Percentiles rank a stretch among this genome's conserved stretches.
Evolutionary conservation across 495 filamentous ascomycete genomes (phyloP).

Genomic region (Xylaria nigripes): DNA sequence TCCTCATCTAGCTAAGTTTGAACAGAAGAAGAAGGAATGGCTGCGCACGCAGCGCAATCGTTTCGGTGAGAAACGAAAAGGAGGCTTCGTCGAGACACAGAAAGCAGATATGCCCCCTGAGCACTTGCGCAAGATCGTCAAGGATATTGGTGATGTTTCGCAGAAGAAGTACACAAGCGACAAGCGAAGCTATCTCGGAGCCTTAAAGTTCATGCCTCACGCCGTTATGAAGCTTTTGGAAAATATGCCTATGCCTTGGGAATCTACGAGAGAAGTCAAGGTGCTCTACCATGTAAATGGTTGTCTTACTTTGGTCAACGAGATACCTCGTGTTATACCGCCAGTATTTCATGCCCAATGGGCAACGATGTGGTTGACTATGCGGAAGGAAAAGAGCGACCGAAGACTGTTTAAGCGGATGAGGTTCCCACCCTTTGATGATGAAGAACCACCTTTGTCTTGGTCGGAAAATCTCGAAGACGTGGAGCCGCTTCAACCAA

Average conservation of each 20-base stretch:
- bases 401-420: constrained; percentile 96
- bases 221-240: constrained; percentile 97
- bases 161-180: constrained; percentile 99
- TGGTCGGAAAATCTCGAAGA: constrained; percentile 99
- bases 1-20: constrained; percentile 86
- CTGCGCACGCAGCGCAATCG: constrained; percentile 83
- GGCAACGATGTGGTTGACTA: constrained; percentile 99
- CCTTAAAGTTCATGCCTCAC: constrained; percentile 99
- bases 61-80: constrained; percentile 94
- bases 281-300: constrained; percentile 98
- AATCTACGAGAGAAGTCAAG: constrained; percentile 89
- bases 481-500: constrained; percentile 94
- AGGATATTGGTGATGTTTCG: constrained; percentile 97
- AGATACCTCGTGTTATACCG: constrained; percentile 93
- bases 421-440: constrained; percentile 98
- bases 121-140: constrained; percentile 96
- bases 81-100: constrained; percentile 91
- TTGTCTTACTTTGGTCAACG: constrained; percentile 93
- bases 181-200: constrained; percentile 95
- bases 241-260: constrained; percentile 99
- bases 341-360: constrained; percentile 98
- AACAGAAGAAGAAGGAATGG: constrained; percentile 99
- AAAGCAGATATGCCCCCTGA: constrained; percentile 99
- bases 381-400: constrained; percentile 97
- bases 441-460: constrained; percentile 93